These are phyloP conservation scores for Hymenochaete sp. DNA, from an alignment of 1,284 basidiomycete species.

Conservation along the genomic window DNA sequence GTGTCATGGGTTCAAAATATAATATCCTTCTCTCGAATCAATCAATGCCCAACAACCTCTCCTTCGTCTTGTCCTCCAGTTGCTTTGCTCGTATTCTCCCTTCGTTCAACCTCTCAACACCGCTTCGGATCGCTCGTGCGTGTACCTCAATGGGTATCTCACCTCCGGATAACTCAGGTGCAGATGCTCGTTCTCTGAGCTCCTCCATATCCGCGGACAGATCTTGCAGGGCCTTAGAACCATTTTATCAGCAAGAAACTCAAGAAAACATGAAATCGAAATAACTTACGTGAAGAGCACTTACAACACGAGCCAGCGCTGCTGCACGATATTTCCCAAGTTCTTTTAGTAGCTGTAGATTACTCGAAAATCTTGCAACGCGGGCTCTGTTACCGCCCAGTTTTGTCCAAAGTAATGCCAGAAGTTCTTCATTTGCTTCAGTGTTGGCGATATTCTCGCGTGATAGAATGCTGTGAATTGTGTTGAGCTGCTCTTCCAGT, in stretches of 20 bases:
- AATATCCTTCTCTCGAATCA: background rate
- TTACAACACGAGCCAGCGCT: constrained; percentile 53
- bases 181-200: constrained; percentile 54
- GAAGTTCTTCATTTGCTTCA: constrained; percentile 40
- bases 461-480: constrained; percentile 46
- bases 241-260: background rate
- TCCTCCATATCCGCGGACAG: constrained; percentile 69
- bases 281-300: constrained; percentile 37
- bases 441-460: constrained; percentile 45
- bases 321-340: constrained; percentile 47
- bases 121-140: constrained; percentile 55
- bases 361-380: constrained; percentile 39
- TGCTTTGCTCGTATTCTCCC: constrained; percentile 36
- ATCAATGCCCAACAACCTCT: constrained; percentile 23
- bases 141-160: constrained; percentile 61
- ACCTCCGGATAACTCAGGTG: constrained; percentile 49
- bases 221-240: constrained; percentile 34
- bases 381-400: constrained; percentile 49
- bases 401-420: constrained; percentile 57
- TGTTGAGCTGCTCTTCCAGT: constrained; percentile 49
- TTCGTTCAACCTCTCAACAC: constrained; percentile 54
- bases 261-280: background rate
- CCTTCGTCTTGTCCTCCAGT: constrained; percentile 28
- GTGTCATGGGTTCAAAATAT: no score
- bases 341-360: constrained; percentile 44